Base-by-base conservation (phyloP, 2,329 filamentous ascomycete genomes). In the Xylariaceae sp. region DNA sequence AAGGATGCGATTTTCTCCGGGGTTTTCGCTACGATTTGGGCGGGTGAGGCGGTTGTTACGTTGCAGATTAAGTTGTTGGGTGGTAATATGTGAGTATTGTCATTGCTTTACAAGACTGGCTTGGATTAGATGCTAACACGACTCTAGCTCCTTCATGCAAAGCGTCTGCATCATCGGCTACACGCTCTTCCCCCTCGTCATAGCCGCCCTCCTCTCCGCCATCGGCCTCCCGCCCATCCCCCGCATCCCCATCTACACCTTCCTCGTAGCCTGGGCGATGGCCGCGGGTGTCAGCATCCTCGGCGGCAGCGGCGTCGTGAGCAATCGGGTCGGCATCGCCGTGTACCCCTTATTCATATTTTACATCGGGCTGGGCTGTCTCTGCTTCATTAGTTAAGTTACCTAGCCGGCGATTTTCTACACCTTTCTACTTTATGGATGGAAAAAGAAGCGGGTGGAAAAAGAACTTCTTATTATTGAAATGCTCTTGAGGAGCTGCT, bases 91-190 rank as follows among this genome's bases (percentile, higher is more conserved):
- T 97, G 79, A 76, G 92, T 84, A 17, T 53, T 30, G 35, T 15
- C 17, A 35, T 18, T 62, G 17, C 17, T 17, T 17, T 17, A 48
- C 39, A 39, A 7, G 17, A 34, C 10, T 35, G n/a, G n/a, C 17
- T 17, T 17, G 17, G 17, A 17, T 17, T 17, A 17, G 50, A 37
- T 68, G 54, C 48, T 73, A 65, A 71, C 62, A 18, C 9, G 23
- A 30, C 11, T 44, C 54, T 72, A 97, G 93, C 70, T 97, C 94
- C 15, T 99, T 99, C 74, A 94, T 96, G 71, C 94, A 99, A 75
- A 96, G 92, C 59, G 85, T 99, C 67, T 97, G 92, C 75, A 95
- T 99, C 69, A 99, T 99, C 72, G 94, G 94, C 51, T 99, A 99
- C 76, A 99, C 94, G 1, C 84, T 99, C 58, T 99, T 99, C 77